Evolutionary conservation across 1,284 basidiomycete genomes (phyloP), one percentile per base, ranked within the genome.

Genomic region (Trichosporon sp.): DNA sequence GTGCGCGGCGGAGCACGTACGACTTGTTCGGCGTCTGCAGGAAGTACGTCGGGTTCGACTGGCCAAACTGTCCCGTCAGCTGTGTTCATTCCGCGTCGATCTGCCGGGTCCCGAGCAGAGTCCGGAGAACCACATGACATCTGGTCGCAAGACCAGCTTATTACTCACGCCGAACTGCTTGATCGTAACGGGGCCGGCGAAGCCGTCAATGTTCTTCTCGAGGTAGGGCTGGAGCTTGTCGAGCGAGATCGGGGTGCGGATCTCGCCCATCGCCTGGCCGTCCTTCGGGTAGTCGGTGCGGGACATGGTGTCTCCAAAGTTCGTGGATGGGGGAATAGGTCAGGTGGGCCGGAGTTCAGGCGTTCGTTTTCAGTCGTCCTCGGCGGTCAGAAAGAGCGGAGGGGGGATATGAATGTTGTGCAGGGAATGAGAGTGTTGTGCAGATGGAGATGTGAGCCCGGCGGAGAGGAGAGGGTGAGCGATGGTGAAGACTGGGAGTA

Each of bases 1-100:
- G 96, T 80, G 97, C 96, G 83, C 97, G 95, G 38, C 96, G 91
- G 65, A 98, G 86, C 1, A 98, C 96, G 75, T 79, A 80, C 11
- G 72, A 71, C 56, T 69, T 68, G 0, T 70, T 70, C 1, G 77
- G 75, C 8, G 72, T 70, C 46, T 63, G 66, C 63, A 76, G 59
- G 32, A 75, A 92, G 83, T 98, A 98, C 0, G 96, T 98, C 0
- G 96, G 96, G 80, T 98, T 98, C 12, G 93, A 96, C 92, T 93
- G 73, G 65, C 71, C 43, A 10, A 71, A 71, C 70, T 71, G 63
- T 3, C 48, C 4, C 54, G 65, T 68, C 64, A 68, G 67, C 21
- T 26, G 19, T 48, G 4, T 48, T 26, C 38, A 46, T 46, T 46
- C 43, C 43, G 3, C 4, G 43, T 14, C 4, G 43, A 46, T 46